Base-by-base conservation (phyloP, 1,139 yeast species). In the Saccharomycopsis hybrid region DNA sequence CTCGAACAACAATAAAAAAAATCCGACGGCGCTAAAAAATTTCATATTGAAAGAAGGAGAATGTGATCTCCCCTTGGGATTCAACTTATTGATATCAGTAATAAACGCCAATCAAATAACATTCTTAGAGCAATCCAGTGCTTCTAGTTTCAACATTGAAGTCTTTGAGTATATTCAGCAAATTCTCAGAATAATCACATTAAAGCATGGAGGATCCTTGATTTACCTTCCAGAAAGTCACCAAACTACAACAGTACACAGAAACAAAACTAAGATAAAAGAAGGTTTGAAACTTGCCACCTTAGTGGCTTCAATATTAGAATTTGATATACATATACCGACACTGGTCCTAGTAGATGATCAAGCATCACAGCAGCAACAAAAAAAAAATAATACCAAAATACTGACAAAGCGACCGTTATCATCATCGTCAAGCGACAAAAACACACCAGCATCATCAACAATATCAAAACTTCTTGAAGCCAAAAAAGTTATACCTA, bases 191-290 rank as follows among this genome's bases (percentile, higher is more conserved):
- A 31, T 38, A 3, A 31, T 48, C 3, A 13, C 36, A 18, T 31
- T 48, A 31, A 48, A 48, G 29, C 50, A 48, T 38, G 43, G 50
- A 11, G 50, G 50, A 5, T 48, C 50, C 5, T n/a, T 48, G 4
- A n/a, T 43, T 5, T 48, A 48, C 33, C 13, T 41, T 36, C 28
- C 43, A 5, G 28, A 11, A 11, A 42, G 30, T 18, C 18, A 18
- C 18, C 18, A 18, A 18, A 18, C 18, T 18, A 18, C 24, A 18
- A 31, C 11, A 18, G 18, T 18, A 18, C 18, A 18, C 18, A 18
- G 18, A 18, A 18, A 18, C 18, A 18, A 18, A 18, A 18, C 18
- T 18, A 18, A 18, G 18, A 18, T 18, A 18, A 18, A 18, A 18
- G 18, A n/a, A 9, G 18, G 35, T 13, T 36, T 37, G 28, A 7